Base-by-base conservation (phyloP, 2,329 filamentous ascomycete species). In the Corinectria fuckeliana region DNA sequence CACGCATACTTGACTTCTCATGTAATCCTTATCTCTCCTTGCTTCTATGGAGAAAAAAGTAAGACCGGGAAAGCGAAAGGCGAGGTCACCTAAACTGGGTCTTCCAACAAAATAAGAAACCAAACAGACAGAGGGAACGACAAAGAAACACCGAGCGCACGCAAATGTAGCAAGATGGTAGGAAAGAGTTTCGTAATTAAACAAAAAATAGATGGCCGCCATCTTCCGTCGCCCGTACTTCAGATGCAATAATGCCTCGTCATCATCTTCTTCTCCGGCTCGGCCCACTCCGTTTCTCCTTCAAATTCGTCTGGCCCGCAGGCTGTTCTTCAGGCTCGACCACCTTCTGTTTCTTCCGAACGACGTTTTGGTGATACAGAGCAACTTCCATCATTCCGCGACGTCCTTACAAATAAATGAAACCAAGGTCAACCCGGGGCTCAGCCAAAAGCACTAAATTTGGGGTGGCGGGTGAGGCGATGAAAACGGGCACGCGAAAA, bases 121-220 rank as follows among this genome's bases (percentile, higher is more conserved):
- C 13, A 6, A 47, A 47, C 5, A 44, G 32, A 32, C 4, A 47
- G 50, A 30, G 51, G n/a, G 32, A 38, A 41, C n/a, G n/a, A 61
- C 53, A 42, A 21, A 52, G 44, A 44, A 26, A 68, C 50, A 58
- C 45, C 52, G 32, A 58, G 47, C 26, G 42, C 34, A 56, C 58
- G 50, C 62, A 63, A 20, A 55, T 55, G 52, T 57, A 56, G 36
- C 25, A 60, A 58, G 26, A 59, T 66, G 50, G 58, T 70, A 71
- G 67, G 68, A 72, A 72, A 69, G 63, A 67, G 62, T 72, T 77
- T 79, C 76, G 71, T 80, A 76, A 82, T 82, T 82, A 82, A 81
- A 82, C 79, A 82, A 80, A 58, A 58, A 75, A 77, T 82, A 81
- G 77, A 77, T 78, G 76, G 75, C 75, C 76, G 74, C 76, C 77